Conservation (phyloP, 1,284 basidiomycete genomes). For the Leccinum pseudoinsigne region DNA sequence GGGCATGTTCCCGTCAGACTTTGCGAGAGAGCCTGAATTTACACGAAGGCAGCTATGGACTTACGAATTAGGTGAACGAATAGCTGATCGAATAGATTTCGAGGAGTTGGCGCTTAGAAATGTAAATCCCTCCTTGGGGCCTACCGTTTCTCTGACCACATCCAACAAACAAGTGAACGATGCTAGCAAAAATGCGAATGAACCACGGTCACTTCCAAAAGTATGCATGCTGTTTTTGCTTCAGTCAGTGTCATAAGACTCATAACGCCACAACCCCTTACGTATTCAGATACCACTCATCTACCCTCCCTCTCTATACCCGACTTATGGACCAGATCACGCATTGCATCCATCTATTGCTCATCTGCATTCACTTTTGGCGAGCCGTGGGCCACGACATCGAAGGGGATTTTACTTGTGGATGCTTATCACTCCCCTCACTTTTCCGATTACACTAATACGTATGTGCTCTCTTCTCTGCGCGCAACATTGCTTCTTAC, state of each 20-base stretch:
- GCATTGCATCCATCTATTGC: slow-evolving; percentile 39
- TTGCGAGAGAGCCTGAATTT: neutral
- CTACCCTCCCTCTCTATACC: slow-evolving; percentile 59
- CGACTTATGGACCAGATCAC: slow-evolving; percentile 1
- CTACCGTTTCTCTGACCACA: slow-evolving; percentile 35
- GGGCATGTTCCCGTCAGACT: slow-evolving; percentile 15
- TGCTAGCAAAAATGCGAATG: slow-evolving; percentile 10
- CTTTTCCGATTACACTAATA: slow-evolving; percentile 69
- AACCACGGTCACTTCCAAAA: slow-evolving; percentile 2
- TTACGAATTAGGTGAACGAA: slow-evolving; percentile 61
- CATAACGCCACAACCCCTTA: neutral
- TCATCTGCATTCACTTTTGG: slow-evolving; percentile 54
- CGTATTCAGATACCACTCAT: slow-evolving; percentile 59
- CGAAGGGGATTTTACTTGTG: slow-evolving; percentile 63
- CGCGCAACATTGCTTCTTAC: slow-evolving; percentile 3
- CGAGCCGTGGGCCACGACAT: slow-evolving; percentile 60
- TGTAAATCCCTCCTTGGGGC: slow-evolving; percentile 66
- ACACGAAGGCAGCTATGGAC: slow-evolving; percentile 47
- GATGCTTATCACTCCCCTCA: slow-evolving; percentile 64
- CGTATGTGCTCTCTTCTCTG: slow-evolving; percentile 48
- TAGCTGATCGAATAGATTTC: slow-evolving; percentile 71
- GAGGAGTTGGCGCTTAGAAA: slow-evolving; percentile 73
- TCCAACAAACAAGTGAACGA: slow-evolving; percentile 21
- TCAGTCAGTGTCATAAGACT: neutral
- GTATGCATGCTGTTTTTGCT: slow-evolving; percentile 4